Evolutionary conservation across 495 filamentous ascomycete species (phyloP).

Genomic region (Penicillium chermesinum): DNA sequence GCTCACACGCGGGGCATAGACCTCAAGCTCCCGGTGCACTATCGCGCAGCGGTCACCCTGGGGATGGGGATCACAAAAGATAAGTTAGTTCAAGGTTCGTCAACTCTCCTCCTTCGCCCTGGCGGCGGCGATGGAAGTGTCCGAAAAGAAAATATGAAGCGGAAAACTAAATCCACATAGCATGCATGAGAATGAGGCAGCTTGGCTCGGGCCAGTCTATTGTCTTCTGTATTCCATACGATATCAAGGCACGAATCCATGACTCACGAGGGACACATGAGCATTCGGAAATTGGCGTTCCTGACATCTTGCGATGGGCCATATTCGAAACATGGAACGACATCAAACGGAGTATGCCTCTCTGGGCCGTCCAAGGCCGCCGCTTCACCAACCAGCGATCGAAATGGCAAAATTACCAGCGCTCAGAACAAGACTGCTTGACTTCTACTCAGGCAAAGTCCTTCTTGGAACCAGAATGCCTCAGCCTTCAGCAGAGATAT

Average conservation of each 20-base stretch:
- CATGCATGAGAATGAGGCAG: slow-evolving; percentile 63
- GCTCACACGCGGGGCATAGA: slow-evolving; percentile 74
- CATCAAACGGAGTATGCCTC: background rate
- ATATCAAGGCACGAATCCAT: slow-evolving; percentile 40
- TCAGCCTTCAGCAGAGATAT: background rate
- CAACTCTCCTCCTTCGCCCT: background rate
- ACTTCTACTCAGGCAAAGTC: background rate
- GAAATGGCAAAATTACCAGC: too few species aligned
- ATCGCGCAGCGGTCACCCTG: slow-evolving; percentile 64
- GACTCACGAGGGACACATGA: slow-evolving; percentile 24
- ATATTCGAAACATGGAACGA: slow-evolving; percentile 37
- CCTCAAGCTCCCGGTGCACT: slow-evolving; percentile 55
- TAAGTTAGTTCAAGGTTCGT: slow-evolving; percentile 65
- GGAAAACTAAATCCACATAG: too few species aligned
- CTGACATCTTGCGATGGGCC: slow-evolving; percentile 54
- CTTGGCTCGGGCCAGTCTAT: slow-evolving; percentile 59
- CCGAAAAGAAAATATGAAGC: too few species aligned
- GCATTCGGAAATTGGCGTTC: slow-evolving; percentile 24
- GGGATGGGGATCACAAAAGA: slow-evolving; percentile 68
- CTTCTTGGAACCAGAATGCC: background rate
- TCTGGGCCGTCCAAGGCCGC: background rate
- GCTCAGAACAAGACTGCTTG: too few species aligned
- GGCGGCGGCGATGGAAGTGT: too few species aligned
- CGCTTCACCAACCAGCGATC: background rate
- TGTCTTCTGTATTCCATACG: slow-evolving; percentile 49